A percentile compares a stretch with the other conserved stretches of the same genome.
These are phyloP conservation scores for Solanum rostratum DNA, from an alignment of 257 asterid genomes.

Conservation along the genomic window DNA sequence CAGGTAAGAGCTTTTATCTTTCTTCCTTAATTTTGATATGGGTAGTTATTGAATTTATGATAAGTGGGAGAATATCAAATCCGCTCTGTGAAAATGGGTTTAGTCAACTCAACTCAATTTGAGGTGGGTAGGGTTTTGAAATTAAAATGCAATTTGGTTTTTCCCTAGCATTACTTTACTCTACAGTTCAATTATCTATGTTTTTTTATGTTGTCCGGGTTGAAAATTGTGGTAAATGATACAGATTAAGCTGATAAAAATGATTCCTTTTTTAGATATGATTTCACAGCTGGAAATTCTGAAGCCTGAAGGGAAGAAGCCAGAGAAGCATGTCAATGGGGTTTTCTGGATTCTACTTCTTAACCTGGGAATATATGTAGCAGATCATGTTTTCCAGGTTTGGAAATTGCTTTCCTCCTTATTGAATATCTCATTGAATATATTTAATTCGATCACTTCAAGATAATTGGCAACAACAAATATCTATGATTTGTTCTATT, in stretches of 20 bases:
- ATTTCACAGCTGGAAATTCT: conserved; percentile 72
- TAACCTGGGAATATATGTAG: conserved; percentile 65
- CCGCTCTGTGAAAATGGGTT: background rate
- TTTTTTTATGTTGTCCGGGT: too few species aligned
- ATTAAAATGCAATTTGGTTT: background rate
- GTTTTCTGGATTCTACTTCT: conserved; percentile 87
- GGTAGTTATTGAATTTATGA: background rate
- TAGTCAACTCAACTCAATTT: background rate
- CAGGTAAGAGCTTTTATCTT: background rate
- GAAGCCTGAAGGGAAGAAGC: conserved; percentile 49
- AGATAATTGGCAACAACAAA: background rate
- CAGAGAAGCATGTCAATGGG: conserved; percentile 68
- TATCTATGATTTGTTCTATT: background rate
- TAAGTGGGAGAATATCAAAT: background rate
- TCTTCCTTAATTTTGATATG: background rate
- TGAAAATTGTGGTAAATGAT: background rate
- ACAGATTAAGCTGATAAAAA: conserved; percentile 15
- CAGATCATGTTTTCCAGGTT: conserved; percentile 91
- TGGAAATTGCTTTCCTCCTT: background rate
- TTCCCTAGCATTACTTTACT: background rate
- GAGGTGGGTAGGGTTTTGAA: background rate
- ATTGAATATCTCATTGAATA: background rate
- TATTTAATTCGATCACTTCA: background rate
- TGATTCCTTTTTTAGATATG: conserved; percentile 59
- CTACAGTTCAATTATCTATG: background rate